Evolutionary conservation across 2,329 filamentous ascomycete genomes (phyloP), one percentile per base, ranked within the genome.

Genomic region (Pyricularia sp.): DNA sequence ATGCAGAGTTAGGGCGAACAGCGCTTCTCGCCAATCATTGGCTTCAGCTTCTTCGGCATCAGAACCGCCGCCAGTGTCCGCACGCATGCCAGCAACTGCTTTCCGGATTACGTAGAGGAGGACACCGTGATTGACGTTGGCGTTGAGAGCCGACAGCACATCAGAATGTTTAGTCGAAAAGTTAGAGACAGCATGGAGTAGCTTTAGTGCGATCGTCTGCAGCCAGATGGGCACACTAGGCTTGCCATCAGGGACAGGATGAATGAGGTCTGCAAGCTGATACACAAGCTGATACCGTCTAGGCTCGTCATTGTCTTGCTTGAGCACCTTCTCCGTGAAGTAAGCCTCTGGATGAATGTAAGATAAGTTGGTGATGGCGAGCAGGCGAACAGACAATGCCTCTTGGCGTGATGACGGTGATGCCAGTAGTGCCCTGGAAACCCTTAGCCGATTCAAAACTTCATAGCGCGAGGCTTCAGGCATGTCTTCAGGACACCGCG

Each of bases 71-170:
- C 79, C 79, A 16, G 63, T 44, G 12, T 26, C 63, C 33, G 60
- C 63, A 65, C 82, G 86, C 78, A 99, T 88, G 68, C 92, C 90
- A 22, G 88, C 88, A 65, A 97, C 90, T 10, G 92, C 90, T 75
- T 96, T 97, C 65, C 93, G 86, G 62, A 96, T 88, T 69, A 97
- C 84, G 72, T 97, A 97, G 69, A 97, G 88, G 60, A 99, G 82
- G 33, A 97, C 89, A 16, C 94, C 96, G 71, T 99, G 96, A 71
- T 96, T 97, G 49, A 97, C 93, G 70, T 93, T 96, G 64, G 96
- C 91, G 71, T 92, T 96, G 57, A 99, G 79, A n/a, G 94, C 92
- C 57, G 91, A 87, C 68, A 92, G 87, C 28, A 99, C 88, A 73
- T 99, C 94, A 40, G 86, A 79, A 33, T 88, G 84, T 72, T 91